phyloP scores from a whole-genome alignment of 257 asterid genomes.

The Jacaranda mimosifolia region DNA sequence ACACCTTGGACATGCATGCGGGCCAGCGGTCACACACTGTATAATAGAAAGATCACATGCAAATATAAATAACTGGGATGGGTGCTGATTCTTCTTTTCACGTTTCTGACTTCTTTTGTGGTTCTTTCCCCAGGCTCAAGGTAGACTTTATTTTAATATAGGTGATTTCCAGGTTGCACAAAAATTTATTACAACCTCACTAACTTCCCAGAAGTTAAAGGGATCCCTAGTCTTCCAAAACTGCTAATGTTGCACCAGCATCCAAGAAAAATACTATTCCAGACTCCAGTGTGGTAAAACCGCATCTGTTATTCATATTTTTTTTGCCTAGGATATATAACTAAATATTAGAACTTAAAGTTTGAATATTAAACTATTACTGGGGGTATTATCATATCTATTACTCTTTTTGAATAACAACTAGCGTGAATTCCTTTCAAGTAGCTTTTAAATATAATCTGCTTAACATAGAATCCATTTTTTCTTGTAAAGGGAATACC shows the following conservation, averaged over 20 bases:
- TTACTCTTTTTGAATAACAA: too few species aligned
- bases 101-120: background rate
- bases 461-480: background rate
- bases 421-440: background rate
- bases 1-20: background rate
- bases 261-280: background rate
- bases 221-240: constrained; percentile 14
- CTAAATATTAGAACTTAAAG: too few species aligned
- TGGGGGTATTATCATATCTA: too few species aligned
- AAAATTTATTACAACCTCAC: background rate
- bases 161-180: constrained; percentile 7
- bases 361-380: too few species aligned
- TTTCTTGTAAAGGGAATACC: background rate
- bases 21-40: background rate
- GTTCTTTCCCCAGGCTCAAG: background rate
- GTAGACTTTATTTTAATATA: background rate
- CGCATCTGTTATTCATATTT: background rate
- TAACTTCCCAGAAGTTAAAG: constrained; percentile 11
- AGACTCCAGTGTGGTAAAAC: background rate
- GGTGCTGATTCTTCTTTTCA: background rate
- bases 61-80: background rate
- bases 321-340: too few species aligned
- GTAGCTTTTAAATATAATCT: background rate
- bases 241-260: background rate
- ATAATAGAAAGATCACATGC: background rate